phyloP scores from a whole-genome alignment of 139 green algal species.

The Eudorina sp. region DNA sequence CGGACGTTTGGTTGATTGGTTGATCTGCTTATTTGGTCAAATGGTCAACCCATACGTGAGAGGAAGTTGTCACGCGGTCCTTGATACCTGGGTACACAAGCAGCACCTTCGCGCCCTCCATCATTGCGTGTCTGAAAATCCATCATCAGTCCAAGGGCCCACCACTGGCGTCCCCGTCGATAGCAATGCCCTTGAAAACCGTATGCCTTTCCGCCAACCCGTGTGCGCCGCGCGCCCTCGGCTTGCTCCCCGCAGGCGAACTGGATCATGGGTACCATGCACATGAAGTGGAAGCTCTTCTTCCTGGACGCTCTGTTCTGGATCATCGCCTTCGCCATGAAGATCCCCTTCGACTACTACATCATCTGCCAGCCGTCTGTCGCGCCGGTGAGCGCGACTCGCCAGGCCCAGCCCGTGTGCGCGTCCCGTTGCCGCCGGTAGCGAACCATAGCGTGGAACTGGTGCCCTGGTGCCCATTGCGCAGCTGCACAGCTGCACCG shows the following conservation, averaged over 20 bases:
- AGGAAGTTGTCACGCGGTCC: too few relatives aligned
- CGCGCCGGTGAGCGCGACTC: constrained; percentile 1
- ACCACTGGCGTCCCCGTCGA: too few relatives aligned
- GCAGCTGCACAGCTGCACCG: background rate
- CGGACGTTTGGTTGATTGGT: too few relatives aligned
- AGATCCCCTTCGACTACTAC: constrained; percentile 70
- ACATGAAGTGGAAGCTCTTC: constrained; percentile 64
- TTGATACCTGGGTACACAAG: too few relatives aligned
- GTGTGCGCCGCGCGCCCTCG: background rate
- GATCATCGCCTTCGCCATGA: constrained; percentile 61
- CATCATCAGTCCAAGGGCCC: too few relatives aligned
- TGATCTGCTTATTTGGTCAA: too few relatives aligned
- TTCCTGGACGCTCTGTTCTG: constrained; percentile 60
- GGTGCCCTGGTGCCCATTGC: too few relatives aligned
- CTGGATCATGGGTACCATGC: constrained; percentile 54
- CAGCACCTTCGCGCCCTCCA: too few relatives aligned
- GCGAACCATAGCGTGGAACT: too few relatives aligned
- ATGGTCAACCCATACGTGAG: too few relatives aligned
- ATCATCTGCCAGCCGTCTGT: constrained; percentile 57
- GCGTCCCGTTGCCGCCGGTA: too few relatives aligned
- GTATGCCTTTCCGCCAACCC: background rate
- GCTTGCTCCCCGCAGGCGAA: background rate
- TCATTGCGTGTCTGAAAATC: too few relatives aligned
- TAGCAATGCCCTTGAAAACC: background rate
- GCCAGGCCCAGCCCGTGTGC: background rate